Base-by-base conservation (phyloP, 2,329 filamentous ascomycete genomes). In the Byssothecium circinans region DNA sequence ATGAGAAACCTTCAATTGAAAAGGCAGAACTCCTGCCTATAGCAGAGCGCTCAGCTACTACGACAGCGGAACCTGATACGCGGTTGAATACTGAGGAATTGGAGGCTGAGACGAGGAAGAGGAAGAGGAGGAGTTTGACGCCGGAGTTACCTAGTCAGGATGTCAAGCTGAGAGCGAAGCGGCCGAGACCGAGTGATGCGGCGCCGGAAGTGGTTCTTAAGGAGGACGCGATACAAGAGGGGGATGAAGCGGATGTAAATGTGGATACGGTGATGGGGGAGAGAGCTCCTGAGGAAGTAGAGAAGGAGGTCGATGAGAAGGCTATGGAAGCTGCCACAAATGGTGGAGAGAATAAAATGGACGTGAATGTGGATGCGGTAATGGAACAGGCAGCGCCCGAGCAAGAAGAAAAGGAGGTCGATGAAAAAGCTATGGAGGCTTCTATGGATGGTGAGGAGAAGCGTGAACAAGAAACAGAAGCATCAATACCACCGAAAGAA, bases 111-210 rank as follows among this genome's bases (percentile, higher is more conserved):
- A 63, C 50, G 11, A 62, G 57, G 52, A 75, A 74, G 58, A 65
- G 73, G 47, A 75, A 75, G 56, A 60, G 73, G 45, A 58, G 73
- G 41, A 75, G 73, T 39, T 46, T 47, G 15, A 71, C 72, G 20
- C 73, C 73, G 10, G 64, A 71, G 4, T 41, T 70, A 4, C 54
- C 61, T 2, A 38, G 54, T 11, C 61, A 68, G 18, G 70, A 72
- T 4, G 64, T 75, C 15, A 32, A 32, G 10, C 12, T 32, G 12
- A 71, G 56, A 34, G 71, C 63, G 32, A 78, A 79, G 61, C 77
- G 74, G 55, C 53, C 72, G 8, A 72, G 72, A 43, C 62, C 67
- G 10, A 69, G 65, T 18, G 62, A 71, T n/a, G 66, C 68, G 15
- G 62, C 50, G 10, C 61, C 58, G 30, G 60, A 61, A 10, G 53